Conservation (phyloP, 2,329 filamentous ascomycete genomes). For the Hypoxylon sp. region DNA sequence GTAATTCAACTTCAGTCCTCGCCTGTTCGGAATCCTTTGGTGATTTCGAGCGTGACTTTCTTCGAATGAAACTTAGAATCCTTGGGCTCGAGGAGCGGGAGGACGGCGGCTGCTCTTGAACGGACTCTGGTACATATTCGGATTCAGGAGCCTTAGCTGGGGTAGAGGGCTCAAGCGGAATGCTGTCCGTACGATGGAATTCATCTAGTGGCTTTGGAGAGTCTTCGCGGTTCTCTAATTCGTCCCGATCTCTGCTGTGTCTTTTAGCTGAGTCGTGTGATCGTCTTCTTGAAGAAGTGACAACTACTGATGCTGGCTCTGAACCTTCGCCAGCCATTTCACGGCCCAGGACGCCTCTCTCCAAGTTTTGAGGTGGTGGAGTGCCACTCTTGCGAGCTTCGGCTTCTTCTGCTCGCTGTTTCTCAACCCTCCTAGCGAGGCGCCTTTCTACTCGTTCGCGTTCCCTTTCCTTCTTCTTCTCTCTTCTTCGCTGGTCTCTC, state of each 20-base stretch:
- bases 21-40: constrained; percentile 61
- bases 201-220: constrained; percentile 58
- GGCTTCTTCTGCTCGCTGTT: constrained; percentile 71
- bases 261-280: constrained; percentile 57
- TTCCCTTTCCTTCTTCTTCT: constrained; percentile 79
- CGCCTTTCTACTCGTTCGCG: constrained; percentile 76
- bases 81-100: constrained; percentile 54
- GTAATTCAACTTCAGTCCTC: constrained; percentile 52
- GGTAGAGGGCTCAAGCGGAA: constrained; percentile 55
- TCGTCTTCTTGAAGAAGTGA: constrained; percentile 70
- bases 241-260: constrained; percentile 51
- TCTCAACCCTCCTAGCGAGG: constrained; percentile 76
- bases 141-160: constrained; percentile 30
- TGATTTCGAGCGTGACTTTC: constrained; percentile 66
- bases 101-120: constrained; percentile 33
- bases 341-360: constrained; percentile 72
- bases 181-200: constrained; percentile 67
- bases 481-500: constrained; percentile 83
- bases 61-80: constrained; percentile 60
- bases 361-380: constrained; percentile 69
- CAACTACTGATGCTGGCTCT: constrained; percentile 67
- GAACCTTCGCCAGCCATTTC: constrained; percentile 70
- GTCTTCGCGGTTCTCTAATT: constrained; percentile 44
- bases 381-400: constrained; percentile 67
- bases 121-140: constrained; percentile 32